These are phyloP conservation scores for Cicer arietinum DNA, from an alignment of 306 rosid genomes.

Conservation along the genomic window DNA sequence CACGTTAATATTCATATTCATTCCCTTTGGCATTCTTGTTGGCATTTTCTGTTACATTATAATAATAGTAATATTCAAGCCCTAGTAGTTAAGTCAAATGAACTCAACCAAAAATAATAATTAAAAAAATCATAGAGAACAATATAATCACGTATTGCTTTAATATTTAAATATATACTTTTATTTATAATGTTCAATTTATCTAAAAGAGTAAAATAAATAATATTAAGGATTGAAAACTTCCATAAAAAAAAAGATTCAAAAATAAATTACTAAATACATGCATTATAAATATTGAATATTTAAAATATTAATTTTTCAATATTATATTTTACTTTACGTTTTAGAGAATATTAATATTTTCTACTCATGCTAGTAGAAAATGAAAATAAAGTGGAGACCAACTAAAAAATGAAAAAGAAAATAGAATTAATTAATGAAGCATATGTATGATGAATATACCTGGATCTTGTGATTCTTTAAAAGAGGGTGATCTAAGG, in stretches of 20 bases:
- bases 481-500: conserved; percentile 67
- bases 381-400: neutral
- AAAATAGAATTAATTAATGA: neutral
- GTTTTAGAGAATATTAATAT: neutral
- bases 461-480: conserved; percentile 76
- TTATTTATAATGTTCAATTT: neutral
- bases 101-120: too few relatives aligned
- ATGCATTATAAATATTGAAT: neutral
- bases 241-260: neutral
- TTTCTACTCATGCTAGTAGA: neutral
- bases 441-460: neutral
- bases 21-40: conserved; percentile 58
- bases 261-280: neutral
- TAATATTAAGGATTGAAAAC: neutral
- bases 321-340: neutral
- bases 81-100: too few relatives aligned
- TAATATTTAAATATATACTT: too few relatives aligned
- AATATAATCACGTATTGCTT: too few relatives aligned
- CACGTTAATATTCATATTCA: conserved; percentile 30
- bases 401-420: neutral
- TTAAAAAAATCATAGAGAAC: too few relatives aligned
- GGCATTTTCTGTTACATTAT: conserved; percentile 60
- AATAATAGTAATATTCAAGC: neutral
- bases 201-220: neutral
- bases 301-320: neutral